These are phyloP conservation scores for Aspergillus unguis DNA, from an alignment of 2,329 filamentous ascomycete species.

Conservation along the genomic window DNA sequence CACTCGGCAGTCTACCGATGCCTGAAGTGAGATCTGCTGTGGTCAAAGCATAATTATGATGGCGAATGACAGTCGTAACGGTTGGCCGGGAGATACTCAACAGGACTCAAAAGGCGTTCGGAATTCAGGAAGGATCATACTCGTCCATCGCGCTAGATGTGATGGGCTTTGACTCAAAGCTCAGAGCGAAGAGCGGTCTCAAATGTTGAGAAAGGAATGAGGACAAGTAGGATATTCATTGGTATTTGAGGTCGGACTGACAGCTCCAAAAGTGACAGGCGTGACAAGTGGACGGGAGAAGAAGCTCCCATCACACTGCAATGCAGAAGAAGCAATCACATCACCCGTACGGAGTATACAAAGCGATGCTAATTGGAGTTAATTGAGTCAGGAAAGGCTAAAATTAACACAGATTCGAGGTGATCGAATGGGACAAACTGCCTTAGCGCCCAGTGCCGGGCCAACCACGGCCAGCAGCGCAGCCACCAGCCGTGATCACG, in stretches of 20 bases:
- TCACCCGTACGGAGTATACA: background rate
- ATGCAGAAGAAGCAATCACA: background rate
- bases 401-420: slow-evolving; percentile 1
- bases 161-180: background rate
- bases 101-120: too few relatives aligned
- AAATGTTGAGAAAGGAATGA: background rate
- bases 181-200: background rate
- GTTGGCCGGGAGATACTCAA: too few relatives aligned
- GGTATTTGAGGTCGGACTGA: slow-evolving; percentile 6
- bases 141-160: background rate
- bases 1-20: too few relatives aligned
- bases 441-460: slow-evolving; percentile 17
- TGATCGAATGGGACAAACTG: slow-evolving; percentile 13
- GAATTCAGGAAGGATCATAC: background rate
- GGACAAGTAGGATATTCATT: slow-evolving; percentile 1
- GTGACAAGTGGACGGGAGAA: background rate
- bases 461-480: slow-evolving; percentile 6
- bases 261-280: background rate
- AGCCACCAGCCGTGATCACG: slow-evolving; percentile 11
- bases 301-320: slow-evolving; percentile 2
- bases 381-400: background rate
- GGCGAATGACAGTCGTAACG: too few relatives aligned
- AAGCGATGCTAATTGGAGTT: background rate
- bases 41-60: too few relatives aligned
- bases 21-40: too few relatives aligned